These are phyloP conservation scores for Teunomyces pallodes DNA, from an alignment of 805 yeast species.

Conservation along the genomic window DNA sequence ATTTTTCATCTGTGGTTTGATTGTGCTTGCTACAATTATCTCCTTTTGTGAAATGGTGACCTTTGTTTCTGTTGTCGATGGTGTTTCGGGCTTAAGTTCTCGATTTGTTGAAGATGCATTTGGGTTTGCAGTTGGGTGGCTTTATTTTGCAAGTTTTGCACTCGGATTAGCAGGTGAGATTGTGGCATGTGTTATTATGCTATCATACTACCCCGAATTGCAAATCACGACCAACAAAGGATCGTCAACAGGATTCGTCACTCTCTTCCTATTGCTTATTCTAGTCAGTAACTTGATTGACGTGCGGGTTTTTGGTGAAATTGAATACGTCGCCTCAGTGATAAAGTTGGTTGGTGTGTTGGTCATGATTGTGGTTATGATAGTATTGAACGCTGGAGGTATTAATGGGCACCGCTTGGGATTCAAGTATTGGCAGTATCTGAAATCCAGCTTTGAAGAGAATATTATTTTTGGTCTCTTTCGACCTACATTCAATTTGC, in stretches of 20 bases:
- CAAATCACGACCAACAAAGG: constrained; percentile 47
- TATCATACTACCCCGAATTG: constrained; percentile 61
- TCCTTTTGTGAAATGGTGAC: constrained; percentile 84
- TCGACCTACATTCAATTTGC: constrained; percentile 66
- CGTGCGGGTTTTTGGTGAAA: constrained; percentile 71
- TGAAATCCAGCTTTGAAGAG: constrained; percentile 46
- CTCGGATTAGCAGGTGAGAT: constrained; percentile 77
- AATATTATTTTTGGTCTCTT: constrained; percentile 65
- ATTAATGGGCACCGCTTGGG: constrained; percentile 52
- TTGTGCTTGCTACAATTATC: constrained; percentile 66
- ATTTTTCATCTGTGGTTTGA: constrained; percentile 58
- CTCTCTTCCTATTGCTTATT: constrained; percentile 51
- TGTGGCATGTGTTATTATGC: constrained; percentile 75
- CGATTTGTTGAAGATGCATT: constrained; percentile 76
- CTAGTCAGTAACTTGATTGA: constrained; percentile 57
- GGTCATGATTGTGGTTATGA: constrained; percentile 58
- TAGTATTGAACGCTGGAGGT: constrained; percentile 61
- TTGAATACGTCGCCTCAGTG: constrained; percentile 62
- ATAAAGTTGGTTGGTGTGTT: constrained; percentile 54
- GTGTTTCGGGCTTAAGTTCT: constrained; percentile 71
- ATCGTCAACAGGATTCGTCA: constrained; percentile 60
- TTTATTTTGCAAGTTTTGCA: constrained; percentile 71
- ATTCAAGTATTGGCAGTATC: constrained; percentile 63
- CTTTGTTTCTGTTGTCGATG: constrained; percentile 73
- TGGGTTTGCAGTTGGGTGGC: constrained; percentile 71